These are phyloP conservation scores for Eucalyptus marginata DNA, from an alignment of 345 rosid genomes.

Conservation along the genomic window DNA sequence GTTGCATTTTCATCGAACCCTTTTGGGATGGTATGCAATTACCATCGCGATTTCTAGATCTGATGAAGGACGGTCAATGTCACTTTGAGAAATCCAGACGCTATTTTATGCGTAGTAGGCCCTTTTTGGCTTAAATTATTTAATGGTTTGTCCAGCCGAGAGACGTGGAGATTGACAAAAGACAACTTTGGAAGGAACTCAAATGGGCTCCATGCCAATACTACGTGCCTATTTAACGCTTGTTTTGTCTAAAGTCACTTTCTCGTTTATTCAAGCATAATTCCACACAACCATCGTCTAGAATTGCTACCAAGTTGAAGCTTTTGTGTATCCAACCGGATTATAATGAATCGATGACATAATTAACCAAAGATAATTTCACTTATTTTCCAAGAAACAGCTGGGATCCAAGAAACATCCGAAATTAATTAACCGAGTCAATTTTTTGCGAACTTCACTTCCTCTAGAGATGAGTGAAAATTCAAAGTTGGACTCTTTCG, in stretches of 20 bases:
- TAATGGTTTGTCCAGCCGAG: not conserved
- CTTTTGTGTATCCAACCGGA: not conserved
- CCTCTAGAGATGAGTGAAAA: not conserved
- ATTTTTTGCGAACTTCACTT: not conserved
- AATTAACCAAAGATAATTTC: not conserved
- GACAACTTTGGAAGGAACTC: not conserved
- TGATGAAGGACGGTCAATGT: not conserved
- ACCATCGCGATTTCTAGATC: not conserved
- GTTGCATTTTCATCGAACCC: not conserved
- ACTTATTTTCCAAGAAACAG: not conserved
- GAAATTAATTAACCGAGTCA: not conserved
- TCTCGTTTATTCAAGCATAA: not conserved
- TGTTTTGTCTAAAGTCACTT: not conserved
- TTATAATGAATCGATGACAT: not conserved
- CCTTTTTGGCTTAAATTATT: not conserved
- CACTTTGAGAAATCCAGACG: not conserved
- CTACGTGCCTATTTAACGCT: not conserved
- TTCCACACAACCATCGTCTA: not conserved
- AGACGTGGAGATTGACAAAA: not conserved
- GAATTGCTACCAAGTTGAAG: not conserved
- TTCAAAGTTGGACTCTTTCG: not conserved
- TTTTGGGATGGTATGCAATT: not conserved
- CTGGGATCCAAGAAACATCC: not conserved
- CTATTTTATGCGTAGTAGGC: not conserved
- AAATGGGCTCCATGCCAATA: not conserved